Evolutionary conservation across 179 eudicot species (phyloP).

Genomic region (Beta macrorhiza): DNA sequence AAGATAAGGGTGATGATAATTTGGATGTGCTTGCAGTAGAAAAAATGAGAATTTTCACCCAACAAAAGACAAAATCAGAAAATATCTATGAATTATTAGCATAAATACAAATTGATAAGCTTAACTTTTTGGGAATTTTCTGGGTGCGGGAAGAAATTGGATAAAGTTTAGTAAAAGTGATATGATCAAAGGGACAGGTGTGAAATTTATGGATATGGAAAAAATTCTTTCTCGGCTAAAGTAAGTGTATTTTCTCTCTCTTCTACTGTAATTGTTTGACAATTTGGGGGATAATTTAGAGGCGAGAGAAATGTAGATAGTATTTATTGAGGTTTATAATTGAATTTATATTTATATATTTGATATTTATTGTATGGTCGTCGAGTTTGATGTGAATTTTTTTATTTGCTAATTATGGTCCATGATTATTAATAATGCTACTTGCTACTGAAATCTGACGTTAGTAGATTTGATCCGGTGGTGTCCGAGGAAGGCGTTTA

Average conservation of each 20-base stretch:
- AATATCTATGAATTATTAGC: neutral
- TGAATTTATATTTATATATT: too few species aligned
- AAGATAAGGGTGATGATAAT: too few species aligned
- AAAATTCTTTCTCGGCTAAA: neutral
- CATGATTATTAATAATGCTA: neutral
- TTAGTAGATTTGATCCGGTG: constrained; percentile 12
- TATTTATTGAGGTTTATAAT: too few species aligned
- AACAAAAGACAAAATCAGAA: neutral
- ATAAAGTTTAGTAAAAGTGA: neutral
- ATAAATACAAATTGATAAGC: neutral
- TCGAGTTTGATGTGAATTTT: neutral
- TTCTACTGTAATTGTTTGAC: neutral
- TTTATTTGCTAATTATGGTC: neutral
- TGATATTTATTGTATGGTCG: too few species aligned
- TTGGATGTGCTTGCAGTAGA: neutral
- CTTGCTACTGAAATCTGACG: neutral
- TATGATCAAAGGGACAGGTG: too few species aligned
- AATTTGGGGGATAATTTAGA: neutral
- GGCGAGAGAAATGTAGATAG: too few species aligned
- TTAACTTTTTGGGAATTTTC: neutral
- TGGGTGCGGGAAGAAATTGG: neutral
- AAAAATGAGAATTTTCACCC: neutral
- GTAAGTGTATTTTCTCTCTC: neutral
- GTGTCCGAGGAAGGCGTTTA: constrained; percentile 29
- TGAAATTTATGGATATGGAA: neutral